A percentile compares a stretch with the other conserved stretches of the same genome.
Evolutionary conservation across 139 green algal genomes (phyloP).

Genomic region (Micromonas commoda): DNA sequence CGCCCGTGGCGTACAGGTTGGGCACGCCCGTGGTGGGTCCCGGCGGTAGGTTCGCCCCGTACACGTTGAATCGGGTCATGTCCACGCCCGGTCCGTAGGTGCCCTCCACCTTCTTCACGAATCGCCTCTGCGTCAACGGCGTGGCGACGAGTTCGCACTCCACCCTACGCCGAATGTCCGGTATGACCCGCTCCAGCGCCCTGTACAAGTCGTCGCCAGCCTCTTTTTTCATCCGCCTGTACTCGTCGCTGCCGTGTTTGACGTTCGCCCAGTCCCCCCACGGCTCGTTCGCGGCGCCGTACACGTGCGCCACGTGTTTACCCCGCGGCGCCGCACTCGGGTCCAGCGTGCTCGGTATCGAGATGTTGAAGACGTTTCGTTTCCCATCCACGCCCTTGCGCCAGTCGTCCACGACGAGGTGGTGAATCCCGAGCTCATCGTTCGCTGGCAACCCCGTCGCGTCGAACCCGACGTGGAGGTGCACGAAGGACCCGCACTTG

Average conservation of each 20-base stretch:
- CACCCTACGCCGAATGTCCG: slow-evolving; percentile 55
- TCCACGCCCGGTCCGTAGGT: slow-evolving; percentile 58
- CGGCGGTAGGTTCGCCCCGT: background rate
- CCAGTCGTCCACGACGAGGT: slow-evolving; percentile 76
- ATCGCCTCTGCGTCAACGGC: slow-evolving; percentile 49
- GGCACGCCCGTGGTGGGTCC: slow-evolving; percentile 49
- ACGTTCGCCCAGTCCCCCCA: slow-evolving; percentile 57
- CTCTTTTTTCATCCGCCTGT: slow-evolving; percentile 51
- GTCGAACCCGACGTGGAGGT: slow-evolving; percentile 81
- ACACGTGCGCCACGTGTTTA: slow-evolving; percentile 48
- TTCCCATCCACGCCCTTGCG: slow-evolving; percentile 25
- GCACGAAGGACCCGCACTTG: slow-evolving; percentile 65
- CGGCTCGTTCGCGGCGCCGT: slow-evolving; percentile 63
- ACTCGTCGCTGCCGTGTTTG: background rate
- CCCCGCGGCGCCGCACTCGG: slow-evolving; percentile 52
- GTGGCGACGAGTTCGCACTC: slow-evolving; percentile 65
- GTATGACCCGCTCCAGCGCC: slow-evolving; percentile 67
- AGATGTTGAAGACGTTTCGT: slow-evolving; percentile 55
- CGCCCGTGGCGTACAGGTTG: slow-evolving; percentile 53
- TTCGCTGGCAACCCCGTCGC: slow-evolving; percentile 48
- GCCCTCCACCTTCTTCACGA: slow-evolving; percentile 28
- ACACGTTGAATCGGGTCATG: background rate
- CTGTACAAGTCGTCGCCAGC: slow-evolving; percentile 27
- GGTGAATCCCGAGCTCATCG: slow-evolving; percentile 66
- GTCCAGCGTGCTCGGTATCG: slow-evolving; percentile 69